Evolutionary conservation across 176 grass and related monocot species (phyloP), one percentile per base, ranked within the genome.

Genomic region (Alopecurus myosuroides): DNA sequence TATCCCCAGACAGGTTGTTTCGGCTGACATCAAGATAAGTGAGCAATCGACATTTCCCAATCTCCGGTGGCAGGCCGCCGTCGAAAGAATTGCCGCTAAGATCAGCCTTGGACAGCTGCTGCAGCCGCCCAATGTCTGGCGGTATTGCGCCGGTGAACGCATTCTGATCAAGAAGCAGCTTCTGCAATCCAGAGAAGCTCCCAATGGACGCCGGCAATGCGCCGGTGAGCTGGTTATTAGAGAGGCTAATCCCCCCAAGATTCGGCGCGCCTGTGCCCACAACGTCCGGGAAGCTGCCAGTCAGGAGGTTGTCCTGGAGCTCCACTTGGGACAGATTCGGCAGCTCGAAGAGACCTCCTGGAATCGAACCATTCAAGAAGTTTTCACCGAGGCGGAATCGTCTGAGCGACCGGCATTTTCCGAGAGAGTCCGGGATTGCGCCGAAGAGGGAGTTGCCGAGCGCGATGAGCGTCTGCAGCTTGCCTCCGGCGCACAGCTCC

Each of bases 381-480:
- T 98, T 98, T 67, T 95, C 95, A 28, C 95, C 95, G 56, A 98
- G 85, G 81, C 95, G 88, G 78, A 98, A 34, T 26, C 95, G 91
- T 4, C 39, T 91, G 61, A 98, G 89, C 11, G 95, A 91, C 57
- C 53, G 63, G 77, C 95, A 98, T 81, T 85, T 73, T 20, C 93
- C 95, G 48, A 98, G 89, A 0, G 93, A 92, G 9, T 92, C 80
- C 19, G 95, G 95, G 26, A 98, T 98, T 5, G 80, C 39, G 30
- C 95, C 95, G 72, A 98, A 95, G 76, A 98, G 93, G 77, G 88
- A 88, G 84, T 98, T 98, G 42, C 93, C 89, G 35, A 98, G 95
- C 8, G 91, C 93, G 40, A 98, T 95, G 49, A 98, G 74, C 37
- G 95, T 98, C 18, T 98, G 60, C 41, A 98, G 88, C 77, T 90